phyloP scores from a whole-genome alignment of 305 asterid species.

The Striga hermonthica region DNA sequence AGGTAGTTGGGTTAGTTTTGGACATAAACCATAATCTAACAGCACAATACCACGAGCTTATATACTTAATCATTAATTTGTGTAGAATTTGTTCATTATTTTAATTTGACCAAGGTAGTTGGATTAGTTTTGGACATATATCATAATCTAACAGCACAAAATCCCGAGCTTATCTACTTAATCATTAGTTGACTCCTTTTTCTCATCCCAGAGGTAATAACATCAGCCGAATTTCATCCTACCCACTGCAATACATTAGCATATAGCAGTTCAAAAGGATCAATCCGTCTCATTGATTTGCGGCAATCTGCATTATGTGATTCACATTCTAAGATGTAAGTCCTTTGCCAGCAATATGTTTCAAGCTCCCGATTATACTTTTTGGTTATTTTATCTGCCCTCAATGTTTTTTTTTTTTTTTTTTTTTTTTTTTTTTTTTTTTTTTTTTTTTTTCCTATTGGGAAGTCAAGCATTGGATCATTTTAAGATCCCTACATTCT shows the following conservation, averaged over 20 bases:
- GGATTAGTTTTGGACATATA: conserved; percentile 9
- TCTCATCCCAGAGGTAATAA: conserved; percentile 86
- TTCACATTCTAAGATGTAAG: conserved; percentile 91
- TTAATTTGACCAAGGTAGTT: conserved; percentile 6
- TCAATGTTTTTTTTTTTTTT: not conserved
- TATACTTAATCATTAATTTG: not conserved
- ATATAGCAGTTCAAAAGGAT: conserved; percentile 97
- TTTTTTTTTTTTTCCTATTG: not conserved
- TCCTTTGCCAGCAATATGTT: conserved; percentile 22
- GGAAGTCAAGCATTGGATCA: conserved; percentile 17
- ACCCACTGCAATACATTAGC: conserved; percentile 90
- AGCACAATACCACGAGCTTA: not conserved
- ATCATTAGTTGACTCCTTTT: conserved; percentile 30
- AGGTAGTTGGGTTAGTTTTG: conserved; percentile 19
- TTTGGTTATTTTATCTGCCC: conserved; percentile 26
- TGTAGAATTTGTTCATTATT: not conserved
- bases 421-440: not conserved
- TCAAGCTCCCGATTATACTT: conserved; percentile 10
- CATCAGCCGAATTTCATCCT: conserved; percentile 99
- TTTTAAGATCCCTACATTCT: conserved; percentile 7
- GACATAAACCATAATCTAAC: conserved; percentile 2
- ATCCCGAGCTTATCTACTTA: not conserved
- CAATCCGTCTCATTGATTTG: conserved; percentile 93
- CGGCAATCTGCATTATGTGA: conserved; percentile 98
- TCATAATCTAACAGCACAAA: conserved; percentile 5